These are phyloP conservation scores for Hydrangea macrophylla DNA, from an alignment of 148 eudicot genomes.

Conservation along the genomic window DNA sequence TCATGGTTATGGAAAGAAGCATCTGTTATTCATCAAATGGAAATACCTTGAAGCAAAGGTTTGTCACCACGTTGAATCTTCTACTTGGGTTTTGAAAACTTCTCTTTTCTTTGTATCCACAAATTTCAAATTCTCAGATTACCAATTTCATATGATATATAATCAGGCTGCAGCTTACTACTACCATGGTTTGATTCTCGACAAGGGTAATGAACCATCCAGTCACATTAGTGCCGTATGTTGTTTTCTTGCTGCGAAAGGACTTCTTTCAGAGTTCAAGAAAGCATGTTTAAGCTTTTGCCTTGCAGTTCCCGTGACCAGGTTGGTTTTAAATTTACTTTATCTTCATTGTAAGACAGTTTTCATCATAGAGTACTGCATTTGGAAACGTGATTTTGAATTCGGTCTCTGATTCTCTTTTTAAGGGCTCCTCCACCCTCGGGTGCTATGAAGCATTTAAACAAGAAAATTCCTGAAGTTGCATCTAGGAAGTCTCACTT, in stretches of 20 bases:
- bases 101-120: not conserved
- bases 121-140: not conserved
- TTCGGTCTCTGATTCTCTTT: conserved; percentile 1
- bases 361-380: not conserved
- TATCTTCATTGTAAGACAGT: not conserved
- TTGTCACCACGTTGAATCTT: conserved; percentile 6
- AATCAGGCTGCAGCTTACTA: conserved; percentile 90
- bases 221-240: conserved; percentile 60
- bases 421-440: conserved; percentile 74
- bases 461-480: conserved; percentile 71
- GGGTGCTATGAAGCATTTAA: conserved; percentile 82
- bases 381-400: no score
- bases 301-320: conserved; percentile 73
- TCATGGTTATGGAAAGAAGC: conserved; percentile 52
- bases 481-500: conserved; percentile 72
- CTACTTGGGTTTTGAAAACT: not conserved
- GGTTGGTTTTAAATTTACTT: conserved; percentile 32
- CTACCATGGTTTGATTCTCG: conserved; percentile 76
- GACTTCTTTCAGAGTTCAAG: conserved; percentile 69
- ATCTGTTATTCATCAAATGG: conserved; percentile 69
- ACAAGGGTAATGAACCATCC: conserved; percentile 76
- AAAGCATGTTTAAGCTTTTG: conserved; percentile 79
- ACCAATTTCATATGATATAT: not conserved
- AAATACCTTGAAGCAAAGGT: conserved; percentile 95
- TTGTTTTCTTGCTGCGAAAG: conserved; percentile 78